Conservation (phyloP, 768 basidiomycete species). For the Collybiopsis luxurians region DNA sequence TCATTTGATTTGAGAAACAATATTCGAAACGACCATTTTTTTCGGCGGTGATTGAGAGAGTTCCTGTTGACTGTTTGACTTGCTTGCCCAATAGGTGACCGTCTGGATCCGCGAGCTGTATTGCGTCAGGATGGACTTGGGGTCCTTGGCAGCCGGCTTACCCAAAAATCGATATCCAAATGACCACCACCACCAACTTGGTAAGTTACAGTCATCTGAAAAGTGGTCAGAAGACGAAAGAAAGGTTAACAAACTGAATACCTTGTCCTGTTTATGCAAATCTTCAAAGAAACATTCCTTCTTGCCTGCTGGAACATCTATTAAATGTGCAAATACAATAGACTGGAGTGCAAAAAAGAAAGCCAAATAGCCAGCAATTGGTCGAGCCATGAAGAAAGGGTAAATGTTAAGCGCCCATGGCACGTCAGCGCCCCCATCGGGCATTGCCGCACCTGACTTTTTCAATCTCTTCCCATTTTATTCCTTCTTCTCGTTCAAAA, state of each 20-base stretch:
- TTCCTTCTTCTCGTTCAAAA: slow-evolving; percentile 9
- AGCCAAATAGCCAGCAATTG: slow-evolving; percentile 1
- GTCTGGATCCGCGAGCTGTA: slow-evolving; percentile 79
- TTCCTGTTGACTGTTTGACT: slow-evolving; percentile 85
- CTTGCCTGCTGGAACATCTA: slow-evolving; percentile 72
- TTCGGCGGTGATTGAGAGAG: slow-evolving; percentile 82
- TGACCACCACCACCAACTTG: slow-evolving; percentile 98
- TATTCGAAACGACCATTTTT: slow-evolving; percentile 89
- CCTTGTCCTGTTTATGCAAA: slow-evolving; percentile 88
- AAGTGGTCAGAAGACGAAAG: slow-evolving; percentile 5
- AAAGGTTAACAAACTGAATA: slow-evolving; percentile 21
- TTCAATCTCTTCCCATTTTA: slow-evolving; percentile 5
- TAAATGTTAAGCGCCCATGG: not conserved
- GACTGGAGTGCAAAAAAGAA: slow-evolving; percentile 8
- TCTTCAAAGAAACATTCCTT: slow-evolving; percentile 98
- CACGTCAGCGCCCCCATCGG: not conserved
- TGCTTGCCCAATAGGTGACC: slow-evolving; percentile 70
- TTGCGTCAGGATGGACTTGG: not conserved
- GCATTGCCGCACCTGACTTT: not conserved
- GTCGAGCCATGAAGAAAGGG: not conserved
- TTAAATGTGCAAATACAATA: slow-evolving; percentile 60
- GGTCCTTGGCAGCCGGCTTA: slow-evolving; percentile 27
- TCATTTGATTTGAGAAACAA: slow-evolving; percentile 99
- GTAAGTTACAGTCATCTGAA: slow-evolving; percentile 97
- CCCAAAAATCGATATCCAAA: slow-evolving; percentile 97